Base-by-base conservation (phyloP, 78 protist species). In the Monocercomonoides exilis region DNA sequence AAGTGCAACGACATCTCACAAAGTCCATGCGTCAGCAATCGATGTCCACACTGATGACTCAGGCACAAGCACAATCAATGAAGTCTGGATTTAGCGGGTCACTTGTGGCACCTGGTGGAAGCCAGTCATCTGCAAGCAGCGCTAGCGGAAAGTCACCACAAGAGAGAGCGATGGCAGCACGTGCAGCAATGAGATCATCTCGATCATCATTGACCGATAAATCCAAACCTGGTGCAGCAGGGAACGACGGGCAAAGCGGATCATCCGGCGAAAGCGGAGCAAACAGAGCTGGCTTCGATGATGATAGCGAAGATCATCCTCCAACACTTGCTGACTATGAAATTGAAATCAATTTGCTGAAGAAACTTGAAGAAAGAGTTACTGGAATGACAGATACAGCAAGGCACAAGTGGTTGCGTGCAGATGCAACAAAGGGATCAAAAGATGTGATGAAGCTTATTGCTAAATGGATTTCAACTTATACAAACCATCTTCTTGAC, bases 371-470 rank as follows among this genome's bases (percentile, higher is more conserved):
- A 6, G 82, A 6, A 32, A 79, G 36, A 41, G 82, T 79, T 79
- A 29, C 11, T 33, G 43, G 0, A 36, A 43, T 90, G n/a, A 85
- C 82, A 11, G 0, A 43, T 2, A 0, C 4, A 3, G 46, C 4
- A 11, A 0, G 29, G 42, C 0, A 70, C 43, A 87, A 85, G 29
- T 93, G 91, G 91, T 87, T 93, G 77, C n/a, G 77, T 3, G 38
- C 92, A 44, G 89, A 94, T 84, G 77, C 89, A 43, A 3, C 42
- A 77, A 92, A 93, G 2, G 54, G 93, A 54, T 84, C 81, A 77
- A 4, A 77, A 3, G 64, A 88, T 2, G 80, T 93, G 42, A 0
- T 11, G 34, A 44, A 77, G 29, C 54, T 77, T 45, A 21, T 88
- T 21, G 36, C 80, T 80, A 36, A 88, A 86, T 90, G 96, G 93